Evolutionary conservation across 2,329 filamentous ascomycete species (phyloP).

Genomic region (Neoarthrinium moseri): DNA sequence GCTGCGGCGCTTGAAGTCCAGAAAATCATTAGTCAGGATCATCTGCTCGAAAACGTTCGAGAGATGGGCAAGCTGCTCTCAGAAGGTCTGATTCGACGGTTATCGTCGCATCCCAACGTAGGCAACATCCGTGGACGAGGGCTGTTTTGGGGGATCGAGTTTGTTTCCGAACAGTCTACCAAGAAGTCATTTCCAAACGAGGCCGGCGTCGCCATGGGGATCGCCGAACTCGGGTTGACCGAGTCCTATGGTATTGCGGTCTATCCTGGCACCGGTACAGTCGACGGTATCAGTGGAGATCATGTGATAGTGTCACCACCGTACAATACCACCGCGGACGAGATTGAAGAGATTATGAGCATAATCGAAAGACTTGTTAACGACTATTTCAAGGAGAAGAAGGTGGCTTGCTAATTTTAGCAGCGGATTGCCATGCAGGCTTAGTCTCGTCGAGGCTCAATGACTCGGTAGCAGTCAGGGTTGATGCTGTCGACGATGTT

Average conservation of each 20-base stretch:
- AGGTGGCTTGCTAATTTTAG: too few species aligned
- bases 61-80: conserved; percentile 30
- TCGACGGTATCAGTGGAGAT: conserved; percentile 61
- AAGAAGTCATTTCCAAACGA: conserved; percentile 33
- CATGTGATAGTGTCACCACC: conserved; percentile 69
- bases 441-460: too few species aligned
- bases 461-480: too few species aligned
- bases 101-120: conserved; percentile 31
- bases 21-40: conserved; percentile 32
- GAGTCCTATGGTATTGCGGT: conserved; percentile 40
- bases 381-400: conserved; percentile 43
- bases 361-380: conserved; percentile 49
- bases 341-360: conserved; percentile 56
- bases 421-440: too few species aligned
- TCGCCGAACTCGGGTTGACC: conserved; percentile 30
- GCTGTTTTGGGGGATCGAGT: conserved; percentile 47
- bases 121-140: conserved; percentile 40
- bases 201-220: conserved; percentile 28
- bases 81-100: conserved; percentile 19
- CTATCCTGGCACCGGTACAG: conserved; percentile 64
- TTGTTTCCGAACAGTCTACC: conserved; percentile 36
- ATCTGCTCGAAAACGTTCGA: conserved; percentile 30
- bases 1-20: conserved; percentile 38
- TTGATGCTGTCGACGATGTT: too few species aligned
- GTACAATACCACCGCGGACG: conserved; percentile 58